Conservation (phyloP, 495 filamentous ascomycete species). For the Penicillium parvum region DNA sequence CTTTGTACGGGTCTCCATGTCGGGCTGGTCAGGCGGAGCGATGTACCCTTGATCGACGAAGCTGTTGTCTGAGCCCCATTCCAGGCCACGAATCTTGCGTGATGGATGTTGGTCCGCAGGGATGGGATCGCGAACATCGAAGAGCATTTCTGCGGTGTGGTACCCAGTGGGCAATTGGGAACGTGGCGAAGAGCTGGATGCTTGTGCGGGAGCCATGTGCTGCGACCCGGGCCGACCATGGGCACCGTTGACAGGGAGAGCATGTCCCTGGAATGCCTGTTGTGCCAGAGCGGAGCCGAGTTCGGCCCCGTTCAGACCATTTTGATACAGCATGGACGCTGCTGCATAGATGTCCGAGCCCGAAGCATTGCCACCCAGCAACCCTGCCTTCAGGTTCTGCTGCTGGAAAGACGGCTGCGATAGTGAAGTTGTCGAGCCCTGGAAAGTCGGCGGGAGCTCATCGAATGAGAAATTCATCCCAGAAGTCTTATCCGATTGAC, state of each 20-base stretch:
- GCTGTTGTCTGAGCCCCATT: slow-evolving; percentile 62
- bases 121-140: slow-evolving; percentile 39
- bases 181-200: slow-evolving; percentile 15
- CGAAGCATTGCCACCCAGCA: slow-evolving; percentile 20
- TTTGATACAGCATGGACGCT: slow-evolving; percentile 45
- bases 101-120: slow-evolving; percentile 38
- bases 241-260: slow-evolving; percentile 24
- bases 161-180: slow-evolving; percentile 29
- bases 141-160: slow-evolving; percentile 45
- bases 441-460: slow-evolving; percentile 55
- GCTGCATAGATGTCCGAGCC: slow-evolving; percentile 48
- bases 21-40: slow-evolving; percentile 48
- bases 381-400: slow-evolving; percentile 21
- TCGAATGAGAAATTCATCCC: slow-evolving; percentile 49
- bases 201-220: slow-evolving; percentile 15
- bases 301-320: slow-evolving; percentile 29
- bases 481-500: slow-evolving; percentile 41
- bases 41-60: slow-evolving; percentile 58
- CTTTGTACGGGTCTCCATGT: slow-evolving; percentile 50
- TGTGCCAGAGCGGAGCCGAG: slow-evolving; percentile 26
- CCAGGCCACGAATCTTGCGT: slow-evolving; percentile 40
- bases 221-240: slow-evolving; percentile 15
- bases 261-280: slow-evolving; percentile 26
- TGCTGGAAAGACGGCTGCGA: slow-evolving; percentile 43
- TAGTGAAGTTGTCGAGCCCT: slow-evolving; percentile 59